These are phyloP conservation scores for Pseudohyphozyma bogoriensis DNA, from an alignment of 768 basidiomycete genomes.

Conservation along the genomic window DNA sequence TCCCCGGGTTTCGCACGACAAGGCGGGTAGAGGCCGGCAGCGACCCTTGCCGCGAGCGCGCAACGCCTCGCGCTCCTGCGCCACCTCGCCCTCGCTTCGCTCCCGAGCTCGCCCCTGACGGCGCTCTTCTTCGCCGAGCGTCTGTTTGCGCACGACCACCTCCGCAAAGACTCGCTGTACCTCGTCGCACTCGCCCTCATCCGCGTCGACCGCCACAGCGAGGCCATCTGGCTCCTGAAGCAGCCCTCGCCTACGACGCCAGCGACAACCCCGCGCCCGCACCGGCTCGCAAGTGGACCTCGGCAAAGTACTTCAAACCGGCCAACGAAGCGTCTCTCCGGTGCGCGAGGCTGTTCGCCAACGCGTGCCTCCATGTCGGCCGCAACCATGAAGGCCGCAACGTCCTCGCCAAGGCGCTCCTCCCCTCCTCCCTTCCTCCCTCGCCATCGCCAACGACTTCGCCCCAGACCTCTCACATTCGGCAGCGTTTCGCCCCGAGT, in stretches of 20 bases:
- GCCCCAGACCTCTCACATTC: too few species aligned
- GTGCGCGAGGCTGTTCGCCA: conserved; percentile 68
- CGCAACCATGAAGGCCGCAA: conserved; percentile 59
- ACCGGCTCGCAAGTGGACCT: neutral
- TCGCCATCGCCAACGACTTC: neutral
- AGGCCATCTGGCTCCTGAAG: conserved; percentile 57
- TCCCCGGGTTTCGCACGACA: too few species aligned
- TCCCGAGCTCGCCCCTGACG: conserved; percentile 38
- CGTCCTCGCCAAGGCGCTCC: conserved; percentile 26
- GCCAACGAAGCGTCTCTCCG: conserved; percentile 56
- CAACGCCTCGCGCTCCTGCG: too few species aligned
- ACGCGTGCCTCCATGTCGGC: conserved; percentile 61
- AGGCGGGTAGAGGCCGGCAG: too few species aligned
- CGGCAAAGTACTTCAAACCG: conserved; percentile 42
- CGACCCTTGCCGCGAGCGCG: too few species aligned
- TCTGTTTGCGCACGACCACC: conserved; percentile 59
- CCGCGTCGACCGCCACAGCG: conserved; percentile 58
- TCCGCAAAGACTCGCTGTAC: conserved; percentile 70
- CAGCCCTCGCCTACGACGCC: conserved; percentile 16
- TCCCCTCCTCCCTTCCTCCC: conserved; percentile 39
- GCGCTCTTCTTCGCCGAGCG: conserved; percentile 85
- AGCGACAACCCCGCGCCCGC: neutral
- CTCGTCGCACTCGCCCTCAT: conserved; percentile 71
- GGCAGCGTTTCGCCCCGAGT: conserved; percentile 5
- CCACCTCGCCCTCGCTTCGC: conserved; percentile 1